Base-by-base conservation (phyloP, 352 stramenopile species). In the Globisporangium radiosum region DNA sequence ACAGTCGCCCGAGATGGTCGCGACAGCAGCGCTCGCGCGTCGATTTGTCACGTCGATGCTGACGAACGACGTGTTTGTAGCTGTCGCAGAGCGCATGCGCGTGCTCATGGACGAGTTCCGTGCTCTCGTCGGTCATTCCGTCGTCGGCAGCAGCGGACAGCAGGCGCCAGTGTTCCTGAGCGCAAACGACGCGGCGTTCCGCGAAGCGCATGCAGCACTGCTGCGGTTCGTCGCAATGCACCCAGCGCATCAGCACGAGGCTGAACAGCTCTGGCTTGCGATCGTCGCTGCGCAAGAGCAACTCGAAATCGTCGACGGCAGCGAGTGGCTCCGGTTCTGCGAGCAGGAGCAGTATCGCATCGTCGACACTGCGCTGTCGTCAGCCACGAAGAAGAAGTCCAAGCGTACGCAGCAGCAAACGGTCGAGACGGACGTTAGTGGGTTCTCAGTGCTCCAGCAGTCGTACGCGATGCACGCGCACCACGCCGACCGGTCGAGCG, bases 401-500 rank as follows among this genome's bases (percentile, higher is more conserved):
- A 11, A n/a, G 5, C 60, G 51, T 19, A 57, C 45, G 40, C n/a
- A 39, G 43, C 73, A 71, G 37, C 19, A 36, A 2, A 65, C 49
- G 13, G 7, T 54, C 1, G 62, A 69, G 19, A 66, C 62, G 52
- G 75, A 74, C 51, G 36, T 86, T 36, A 75, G 63, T 0, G 65
- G 57, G 2, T 70, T 85, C 13, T 92, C 81, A 17, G 68, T 93
- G 7, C 66, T 95, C 33, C 82, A 95, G 54, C 83, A 92, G 57
- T 95, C 85, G 47, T 95, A 93, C 59, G 81, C 83, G 8, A 78
- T 92, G 37, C 81, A 92, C 59, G 66, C 76, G 57, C 81, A 91
- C 64, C 80, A 90, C 50, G 71, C 75, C 3, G 85, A 95, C 43
- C 72, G 81, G 14, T 84, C 80, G 15, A 78, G 74, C 11, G 75